Evolutionary conservation across 192 early-diverging fungal genomes (phyloP), one percentile per base, ranked within the genome.

Genomic region (Lobulomyces angularis): DNA sequence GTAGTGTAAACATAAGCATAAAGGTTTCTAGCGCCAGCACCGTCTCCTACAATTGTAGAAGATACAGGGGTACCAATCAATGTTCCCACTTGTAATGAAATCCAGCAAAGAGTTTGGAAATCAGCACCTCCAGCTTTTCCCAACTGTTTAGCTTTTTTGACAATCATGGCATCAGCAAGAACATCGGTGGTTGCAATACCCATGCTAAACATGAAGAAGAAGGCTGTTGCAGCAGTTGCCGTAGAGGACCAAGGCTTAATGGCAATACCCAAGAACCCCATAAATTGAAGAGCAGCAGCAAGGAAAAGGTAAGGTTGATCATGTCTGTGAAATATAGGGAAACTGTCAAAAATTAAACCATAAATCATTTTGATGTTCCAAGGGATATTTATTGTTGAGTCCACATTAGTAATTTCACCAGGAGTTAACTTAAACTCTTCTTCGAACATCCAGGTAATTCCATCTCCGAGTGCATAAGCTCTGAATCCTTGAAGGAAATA

Each of bases 401-500:
- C 41, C 4, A 53, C 37, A 17, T 49, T 24, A 3, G 17, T n/a
- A n/a, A n/a, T 23, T 32, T 32, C 31, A 12, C 31, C 31, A 12
- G 31, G n/a, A 16, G 12, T 32, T 12, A 32, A 16, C 31, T 32
- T 32, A 12, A 32, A 16, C 12, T 32, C n/a, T n/a, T n/a, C n/a
- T 12, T 16, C 12, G 32, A 53, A 46, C 37, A 45, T 47, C 51
- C 51, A 53, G 33, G 45, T 53, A 21, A 53, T 53, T 37, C 43
- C 51, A 26, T 46, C 51, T 1, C 51, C 51, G 47, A 53, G 48
- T 8, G 51, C 51, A 29, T 53, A 53, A 26, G 23, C 14, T 27
- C 51, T 32, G 35, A 53, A 53, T 24, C 51, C 51, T 50, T 53
- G 51, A 25, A 53, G 35, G 27, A 53, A 53, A 46, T 53, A 53